These are phyloP conservation scores for Aspergillus costaricaensis DNA, from an alignment of 2,329 filamentous ascomycete genomes.

Conservation along the genomic window DNA sequence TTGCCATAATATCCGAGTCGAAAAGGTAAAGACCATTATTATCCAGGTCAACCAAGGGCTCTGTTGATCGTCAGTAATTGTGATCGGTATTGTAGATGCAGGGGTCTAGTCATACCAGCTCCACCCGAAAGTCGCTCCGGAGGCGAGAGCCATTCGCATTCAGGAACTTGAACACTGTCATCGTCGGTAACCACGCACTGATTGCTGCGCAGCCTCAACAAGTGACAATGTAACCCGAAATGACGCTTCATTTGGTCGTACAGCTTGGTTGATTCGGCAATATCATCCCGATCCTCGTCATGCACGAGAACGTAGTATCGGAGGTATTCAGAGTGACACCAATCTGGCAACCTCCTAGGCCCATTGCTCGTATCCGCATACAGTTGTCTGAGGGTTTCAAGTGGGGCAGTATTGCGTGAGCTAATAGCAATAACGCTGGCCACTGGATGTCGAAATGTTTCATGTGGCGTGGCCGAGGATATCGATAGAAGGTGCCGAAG, in stretches of 20 bases:
- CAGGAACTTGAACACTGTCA: conserved; percentile 78
- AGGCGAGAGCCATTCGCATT: conserved; percentile 86
- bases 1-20: conserved; percentile 85
- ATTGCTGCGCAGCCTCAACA: conserved; percentile 79
- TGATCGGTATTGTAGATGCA: no score
- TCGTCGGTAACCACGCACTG: conserved; percentile 88
- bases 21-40: conserved; percentile 75
- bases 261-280: conserved; percentile 80
- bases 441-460: conserved; percentile 93
- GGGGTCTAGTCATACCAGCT: conserved; percentile 50
- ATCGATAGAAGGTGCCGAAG: conserved; percentile 80
- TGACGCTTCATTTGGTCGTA: conserved; percentile 99
- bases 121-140: conserved; percentile 74
- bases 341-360: conserved; percentile 71
- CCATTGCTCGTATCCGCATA: conserved; percentile 84
- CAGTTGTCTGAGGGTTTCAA: conserved; percentile 80
- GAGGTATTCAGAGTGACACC: conserved; percentile 89
- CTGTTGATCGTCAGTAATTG: conserved; percentile 24
- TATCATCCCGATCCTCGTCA: conserved; percentile 93
- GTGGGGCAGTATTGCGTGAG: conserved; percentile 78
- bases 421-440: conserved; percentile 94
- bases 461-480: conserved; percentile 75
- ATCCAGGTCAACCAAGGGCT: conserved; percentile 59
- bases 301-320: conserved; percentile 96
- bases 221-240: conserved; percentile 91